Evolutionary conservation across 2,329 filamentous ascomycete genomes (phyloP).

Genomic region (Aspergillus quadricinctus): DNA sequence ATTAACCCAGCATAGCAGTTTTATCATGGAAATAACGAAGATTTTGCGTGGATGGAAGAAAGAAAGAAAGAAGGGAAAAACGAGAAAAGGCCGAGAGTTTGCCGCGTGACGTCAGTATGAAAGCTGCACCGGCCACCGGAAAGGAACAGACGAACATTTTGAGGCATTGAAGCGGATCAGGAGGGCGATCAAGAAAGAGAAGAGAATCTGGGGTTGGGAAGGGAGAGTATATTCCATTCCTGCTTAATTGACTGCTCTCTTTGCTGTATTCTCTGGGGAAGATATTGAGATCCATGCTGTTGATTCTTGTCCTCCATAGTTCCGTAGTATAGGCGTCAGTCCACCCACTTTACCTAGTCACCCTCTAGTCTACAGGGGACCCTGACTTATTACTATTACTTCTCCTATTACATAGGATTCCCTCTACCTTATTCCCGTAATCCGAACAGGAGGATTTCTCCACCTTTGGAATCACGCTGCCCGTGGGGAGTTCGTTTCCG

Average conservation of each 20-base stretch:
- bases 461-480: neutral
- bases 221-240: neutral
- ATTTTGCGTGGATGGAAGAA: neutral
- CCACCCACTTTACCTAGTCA: neutral
- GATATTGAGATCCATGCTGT: neutral
- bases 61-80: neutral
- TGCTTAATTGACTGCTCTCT: neutral
- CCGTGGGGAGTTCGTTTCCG: constrained; percentile 8
- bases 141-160: neutral
- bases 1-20: neutral
- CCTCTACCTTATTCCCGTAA: neutral
- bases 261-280: neutral
- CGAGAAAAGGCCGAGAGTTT: neutral
- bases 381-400: neutral
- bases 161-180: neutral
- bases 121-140: neutral
- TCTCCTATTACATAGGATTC: neutral
- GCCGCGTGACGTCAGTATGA: neutral
- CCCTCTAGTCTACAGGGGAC: neutral
- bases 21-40: neutral
- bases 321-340: neutral
- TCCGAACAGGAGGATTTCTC: neutral
- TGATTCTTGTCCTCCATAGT: neutral
- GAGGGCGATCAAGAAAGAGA: no score
- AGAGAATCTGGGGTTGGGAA: neutral